Base-by-base conservation (phyloP, 345 rosid species). In the Populus ilicifolia region DNA sequence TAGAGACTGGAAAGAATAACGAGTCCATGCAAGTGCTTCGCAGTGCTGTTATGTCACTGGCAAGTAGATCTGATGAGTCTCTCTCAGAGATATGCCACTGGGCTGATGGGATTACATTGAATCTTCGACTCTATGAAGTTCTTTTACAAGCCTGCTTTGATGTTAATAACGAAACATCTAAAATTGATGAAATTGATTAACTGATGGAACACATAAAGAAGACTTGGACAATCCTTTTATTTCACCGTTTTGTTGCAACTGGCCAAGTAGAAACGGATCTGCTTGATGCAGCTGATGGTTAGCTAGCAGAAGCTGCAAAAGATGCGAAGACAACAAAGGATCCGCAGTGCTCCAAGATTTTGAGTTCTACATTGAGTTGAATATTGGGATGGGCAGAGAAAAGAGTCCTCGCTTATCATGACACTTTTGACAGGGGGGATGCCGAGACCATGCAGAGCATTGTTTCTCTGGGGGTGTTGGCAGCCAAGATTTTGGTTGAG, bases 141-240 rank as follows among this genome's bases (percentile, higher is more conserved):
- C 98, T 96, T 80, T 83, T 93, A 71, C 93, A 93, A 83, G 92
- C 99, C 0, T 90, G 94, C 50, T 96, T 96, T 79, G 97, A 96
- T 82, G 79, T 90, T 61, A 87, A 76, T 70, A 96, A 91, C 56
- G 90, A 88, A 46, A 77, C 91, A 5, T 87, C 97, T 27, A 77
- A 92, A 79, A 82, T 93, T 27, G 99, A 96, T 83, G 99, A 96
- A 82, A 86, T 90, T 71, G 99, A 96, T 30, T 98, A 96, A 71
- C 95, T 96, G 69, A 90, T 93, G 95, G 99, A 96, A 80, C 89
- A 91, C n/a, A 88, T 96, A 70, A 96, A 93, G 90, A 96, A 96
- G 87, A 92, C 99, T 0, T 96, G 99, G 99, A 88, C 84, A 30
- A 85, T 96, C 68, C 96, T 96, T 82, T 84, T 96, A 74, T 96